Conservation (phyloP, 164 flowering plant species). For the Magnolia officinalis region DNA sequence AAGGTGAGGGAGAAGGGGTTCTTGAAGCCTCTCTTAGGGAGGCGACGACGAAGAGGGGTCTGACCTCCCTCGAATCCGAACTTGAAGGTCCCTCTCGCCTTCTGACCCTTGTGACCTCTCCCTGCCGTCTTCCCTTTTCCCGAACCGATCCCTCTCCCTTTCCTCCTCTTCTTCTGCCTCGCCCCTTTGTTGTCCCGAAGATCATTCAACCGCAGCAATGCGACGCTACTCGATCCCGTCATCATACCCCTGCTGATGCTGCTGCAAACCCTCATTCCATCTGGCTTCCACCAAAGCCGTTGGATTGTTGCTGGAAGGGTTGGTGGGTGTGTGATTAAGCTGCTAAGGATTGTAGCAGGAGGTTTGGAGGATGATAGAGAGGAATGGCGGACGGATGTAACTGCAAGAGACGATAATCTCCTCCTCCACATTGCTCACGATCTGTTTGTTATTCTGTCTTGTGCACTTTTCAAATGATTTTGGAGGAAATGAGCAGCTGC, state of each 20-base stretch:
- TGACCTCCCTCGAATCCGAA: conserved; percentile 98
- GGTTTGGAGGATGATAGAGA: conserved; percentile 9
- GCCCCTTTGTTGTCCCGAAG: conserved; percentile 69
- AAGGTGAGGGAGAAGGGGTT: conserved; percentile 84
- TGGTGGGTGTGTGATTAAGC: conserved; percentile 1
- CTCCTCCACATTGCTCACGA: conserved; percentile 7
- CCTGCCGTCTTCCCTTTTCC: conserved; percentile 95
- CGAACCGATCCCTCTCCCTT: conserved; percentile 96
- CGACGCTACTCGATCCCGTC: conserved; percentile 4
- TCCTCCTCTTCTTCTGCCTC: conserved; percentile 79
- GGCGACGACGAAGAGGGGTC: conserved; percentile 76
- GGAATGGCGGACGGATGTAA: conserved; percentile 22
- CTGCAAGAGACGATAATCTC: conserved; percentile 21
- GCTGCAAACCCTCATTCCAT: neutral
- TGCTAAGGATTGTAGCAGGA: conserved; percentile 8
- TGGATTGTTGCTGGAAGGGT: neutral
- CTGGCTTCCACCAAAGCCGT: neutral
- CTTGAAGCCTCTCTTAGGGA: conserved; percentile 89
- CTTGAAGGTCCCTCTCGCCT: conserved; percentile 73
- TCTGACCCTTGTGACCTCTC: conserved; percentile 92
- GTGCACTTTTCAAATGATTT: too few species aligned
- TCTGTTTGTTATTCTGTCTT: too few species aligned
- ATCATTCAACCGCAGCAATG: conserved; percentile 75
- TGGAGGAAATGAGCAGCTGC: too few species aligned
- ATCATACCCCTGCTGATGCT: neutral